Conservation (phyloP, 2,329 filamentous ascomycete species). For the Apiospora malaysiana region DNA sequence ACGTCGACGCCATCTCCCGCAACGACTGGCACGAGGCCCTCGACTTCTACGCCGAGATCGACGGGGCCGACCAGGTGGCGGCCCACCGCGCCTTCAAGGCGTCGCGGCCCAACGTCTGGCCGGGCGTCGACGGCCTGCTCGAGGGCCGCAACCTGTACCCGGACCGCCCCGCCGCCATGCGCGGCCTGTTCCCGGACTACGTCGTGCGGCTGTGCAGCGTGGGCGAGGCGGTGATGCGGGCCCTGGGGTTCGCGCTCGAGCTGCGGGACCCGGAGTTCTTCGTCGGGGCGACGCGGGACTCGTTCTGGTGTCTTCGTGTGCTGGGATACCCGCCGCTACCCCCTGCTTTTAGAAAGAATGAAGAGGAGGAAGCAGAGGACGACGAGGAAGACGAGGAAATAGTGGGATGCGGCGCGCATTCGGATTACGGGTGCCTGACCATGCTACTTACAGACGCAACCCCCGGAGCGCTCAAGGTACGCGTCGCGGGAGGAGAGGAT, state of each 20-base stretch:
- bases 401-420: constrained; percentile 20
- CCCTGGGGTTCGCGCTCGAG: constrained; percentile 17
- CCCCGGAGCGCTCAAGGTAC: constrained; percentile 15
- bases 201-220: constrained; percentile 18
- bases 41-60: constrained; percentile 20
- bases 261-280: constrained; percentile 20
- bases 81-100: constrained; percentile 20
- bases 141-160: constrained; percentile 20
- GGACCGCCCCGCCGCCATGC: not conserved
- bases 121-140: constrained; percentile 19
- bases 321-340: constrained; percentile 17
- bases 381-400: constrained; percentile 12
- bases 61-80: not conserved
- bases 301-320: constrained; percentile 20
- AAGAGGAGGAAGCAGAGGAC: not conserved
- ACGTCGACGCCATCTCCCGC: constrained; percentile 15
- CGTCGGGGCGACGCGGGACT: constrained; percentile 17
- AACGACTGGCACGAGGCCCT: constrained; percentile 22
- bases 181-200: not conserved
- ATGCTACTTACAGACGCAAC: constrained; percentile 17
- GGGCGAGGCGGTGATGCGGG: constrained; percentile 17
- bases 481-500: not conserved
- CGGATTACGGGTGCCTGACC: constrained; percentile 19
- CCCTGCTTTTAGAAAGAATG: not conserved
- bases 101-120: constrained; percentile 7